Evolutionary conservation across 2,329 filamentous ascomycete genomes (phyloP), one percentile per base, ranked within the genome.

Genomic region (Nemania diffusa): DNA sequence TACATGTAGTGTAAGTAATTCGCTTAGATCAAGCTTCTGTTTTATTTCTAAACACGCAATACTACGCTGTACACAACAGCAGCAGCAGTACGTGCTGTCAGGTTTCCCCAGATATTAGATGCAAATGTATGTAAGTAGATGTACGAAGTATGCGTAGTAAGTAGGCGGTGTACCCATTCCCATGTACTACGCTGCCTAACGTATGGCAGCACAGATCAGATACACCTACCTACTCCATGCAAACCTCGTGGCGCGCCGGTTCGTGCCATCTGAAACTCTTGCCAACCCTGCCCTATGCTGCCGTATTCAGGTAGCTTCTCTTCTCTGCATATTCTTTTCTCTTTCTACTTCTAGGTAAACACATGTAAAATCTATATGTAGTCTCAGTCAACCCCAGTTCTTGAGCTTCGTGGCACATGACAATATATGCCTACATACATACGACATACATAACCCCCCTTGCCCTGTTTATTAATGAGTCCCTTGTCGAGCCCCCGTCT

Each of bases 201-300:
- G 22, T 20, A 7, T 46, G n/a, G n/a, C n/a, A n/a, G n/a, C n/a
- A 46, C 44, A 20, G n/a, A 27, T 40, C 27, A 29, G 24, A 6
- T 24, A 29, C 37, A n/a, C 7, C 22, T 9, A 26, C 29, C 37
- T 46, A 46, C 55, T 46, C 32, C 58, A 63, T 62, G 50, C 32
- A 62, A 27, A 37, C 57, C 57, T 68, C 57, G 52, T 62, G 44
- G 65, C 50, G 44, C 26, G 32, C 56, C 52, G 44, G 62, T 58
- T 57, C 44, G 44, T 57, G 42, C 56, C 27, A 32, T 65, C 50
- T 65, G 48, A 65, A 65, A 60, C 40, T 56, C 40, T 1, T 22
- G 27, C 6, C 56, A 15, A 17, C 32, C 40, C 46, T 37, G 26
- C 62, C 11, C 24, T 53, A 20, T 8, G 29, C 8, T 24, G 48